These are phyloP conservation scores for Candida bentonensis DNA, from an alignment of 805 yeast species.

Conservation along the genomic window DNA sequence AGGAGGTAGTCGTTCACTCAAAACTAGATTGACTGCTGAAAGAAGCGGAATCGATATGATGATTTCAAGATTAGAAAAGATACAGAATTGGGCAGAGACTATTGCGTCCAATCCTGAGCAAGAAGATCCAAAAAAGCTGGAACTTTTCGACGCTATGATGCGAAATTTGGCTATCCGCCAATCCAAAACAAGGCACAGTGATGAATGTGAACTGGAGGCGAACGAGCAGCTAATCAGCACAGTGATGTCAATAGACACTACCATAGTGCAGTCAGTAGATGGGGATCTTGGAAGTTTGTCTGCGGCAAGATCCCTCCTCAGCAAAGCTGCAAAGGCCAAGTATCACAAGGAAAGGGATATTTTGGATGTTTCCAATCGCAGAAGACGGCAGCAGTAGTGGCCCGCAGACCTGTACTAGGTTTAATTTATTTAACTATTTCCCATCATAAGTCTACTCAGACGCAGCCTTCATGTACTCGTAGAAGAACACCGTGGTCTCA, in stretches of 20 bases:
- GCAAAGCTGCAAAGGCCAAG: no score
- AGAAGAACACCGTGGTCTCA: slow-evolving; percentile 19
- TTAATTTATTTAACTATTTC: no score
- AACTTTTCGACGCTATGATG: background rate
- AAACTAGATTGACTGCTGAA: background rate
- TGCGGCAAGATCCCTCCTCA: background rate
- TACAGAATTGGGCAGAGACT: background rate
- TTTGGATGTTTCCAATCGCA: no score
- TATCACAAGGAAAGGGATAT: no score
- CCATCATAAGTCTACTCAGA: background rate
- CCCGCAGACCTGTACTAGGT: no score
- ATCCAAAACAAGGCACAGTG: background rate
- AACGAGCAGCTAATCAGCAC: background rate
- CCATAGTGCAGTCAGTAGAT: background rate
- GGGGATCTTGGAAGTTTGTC: background rate
- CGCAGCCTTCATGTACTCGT: slow-evolving; percentile 15
- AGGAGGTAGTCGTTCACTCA: background rate
- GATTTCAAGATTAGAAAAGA: background rate
- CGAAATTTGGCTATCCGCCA: background rate
- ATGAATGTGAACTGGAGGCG: background rate
- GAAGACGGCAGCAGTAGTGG: no score
- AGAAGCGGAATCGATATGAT: background rate
- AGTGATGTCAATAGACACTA: background rate
- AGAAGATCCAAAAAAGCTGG: background rate
- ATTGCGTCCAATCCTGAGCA: background rate